phyloP scores from a whole-genome alignment of 1,284 basidiomycete species.

The Cryptococcus neoformans region DNA sequence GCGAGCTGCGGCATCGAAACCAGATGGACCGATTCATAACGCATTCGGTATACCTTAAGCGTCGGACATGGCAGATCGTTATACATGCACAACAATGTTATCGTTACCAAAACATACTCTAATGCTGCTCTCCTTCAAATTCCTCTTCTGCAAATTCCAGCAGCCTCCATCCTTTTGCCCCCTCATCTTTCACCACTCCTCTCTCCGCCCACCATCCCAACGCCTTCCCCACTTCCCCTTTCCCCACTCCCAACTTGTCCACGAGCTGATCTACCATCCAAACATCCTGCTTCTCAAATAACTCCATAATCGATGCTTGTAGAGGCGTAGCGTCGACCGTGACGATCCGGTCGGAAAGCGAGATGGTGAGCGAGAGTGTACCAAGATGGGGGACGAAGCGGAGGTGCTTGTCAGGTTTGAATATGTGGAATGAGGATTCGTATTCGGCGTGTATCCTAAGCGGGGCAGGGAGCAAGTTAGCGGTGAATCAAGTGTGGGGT shows the following conservation, averaged over 20 bases:
- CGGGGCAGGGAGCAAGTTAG: conserved; percentile 5
- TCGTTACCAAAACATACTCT: too few relatives aligned
- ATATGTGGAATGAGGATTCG: conserved; percentile 66
- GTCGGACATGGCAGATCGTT: too few relatives aligned
- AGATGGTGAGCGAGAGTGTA: conserved; percentile 69
- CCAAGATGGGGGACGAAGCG: conserved; percentile 84
- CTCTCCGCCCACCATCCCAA: conserved; percentile 77
- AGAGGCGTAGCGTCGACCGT: conserved; percentile 73
- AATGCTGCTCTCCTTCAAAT: too few relatives aligned
- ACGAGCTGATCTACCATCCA: conserved; percentile 56
- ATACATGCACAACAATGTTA: too few relatives aligned
- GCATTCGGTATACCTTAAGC: too few relatives aligned
- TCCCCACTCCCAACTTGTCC: conserved; percentile 61
- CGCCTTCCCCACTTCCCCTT: conserved; percentile 65
- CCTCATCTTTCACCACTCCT: conserved; percentile 66
- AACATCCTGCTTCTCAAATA: conserved; percentile 64
- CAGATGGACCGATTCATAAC: too few relatives aligned
- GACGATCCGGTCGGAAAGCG: conserved; percentile 72
- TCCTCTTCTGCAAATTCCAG: conserved; percentile 60
- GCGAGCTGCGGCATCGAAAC: too few relatives aligned
- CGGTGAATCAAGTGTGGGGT: too few relatives aligned
- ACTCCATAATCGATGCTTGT: conserved; percentile 82
- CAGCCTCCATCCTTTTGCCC: conserved; percentile 19
- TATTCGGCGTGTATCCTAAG: conserved; percentile 62
- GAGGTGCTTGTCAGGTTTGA: conserved; percentile 87